Conservation (phyloP, 2,329 filamentous ascomycete species). For the Aspergillus costaricaensis region DNA sequence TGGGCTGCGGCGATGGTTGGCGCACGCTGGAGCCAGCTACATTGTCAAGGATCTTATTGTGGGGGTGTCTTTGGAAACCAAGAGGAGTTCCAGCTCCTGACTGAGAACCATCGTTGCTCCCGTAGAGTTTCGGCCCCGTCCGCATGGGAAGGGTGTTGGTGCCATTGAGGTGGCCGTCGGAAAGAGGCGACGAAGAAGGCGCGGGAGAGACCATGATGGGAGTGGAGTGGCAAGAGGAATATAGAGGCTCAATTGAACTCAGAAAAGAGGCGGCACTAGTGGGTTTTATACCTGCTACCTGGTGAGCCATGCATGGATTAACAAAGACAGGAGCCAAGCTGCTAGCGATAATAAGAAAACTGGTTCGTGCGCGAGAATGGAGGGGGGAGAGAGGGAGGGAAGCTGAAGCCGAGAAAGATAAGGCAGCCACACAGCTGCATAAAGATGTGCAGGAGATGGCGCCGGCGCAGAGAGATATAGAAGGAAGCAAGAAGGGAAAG, state of each 20-base stretch:
- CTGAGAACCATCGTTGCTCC: slow-evolving; percentile 34
- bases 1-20: slow-evolving; percentile 82
- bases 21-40: slow-evolving; percentile 58
- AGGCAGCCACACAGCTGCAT: slow-evolving; percentile 15
- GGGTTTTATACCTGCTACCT: slow-evolving; percentile 1
- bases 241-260: slow-evolving; percentile 6
- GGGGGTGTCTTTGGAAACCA: slow-evolving; percentile 45
- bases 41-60: slow-evolving; percentile 61
- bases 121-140: slow-evolving; percentile 35
- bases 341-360: neutral
- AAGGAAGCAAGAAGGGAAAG: neutral
- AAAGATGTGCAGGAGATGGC: slow-evolving; percentile 3
- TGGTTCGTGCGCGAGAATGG: neutral
- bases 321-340: neutral
- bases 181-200: slow-evolving; percentile 27
- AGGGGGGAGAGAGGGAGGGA: neutral
- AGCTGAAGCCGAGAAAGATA: slow-evolving; percentile 11
- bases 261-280: neutral
- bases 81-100: slow-evolving; percentile 45
- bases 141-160: slow-evolving; percentile 29
- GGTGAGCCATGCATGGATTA: slow-evolving; percentile 9
- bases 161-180: slow-evolving; percentile 32
- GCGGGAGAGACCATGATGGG: slow-evolving; percentile 35
- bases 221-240: neutral
- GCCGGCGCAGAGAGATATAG: slow-evolving; percentile 6